These are phyloP conservation scores for Venturia effusa DNA, from an alignment of 2,329 filamentous ascomycete genomes.

Conservation along the genomic window DNA sequence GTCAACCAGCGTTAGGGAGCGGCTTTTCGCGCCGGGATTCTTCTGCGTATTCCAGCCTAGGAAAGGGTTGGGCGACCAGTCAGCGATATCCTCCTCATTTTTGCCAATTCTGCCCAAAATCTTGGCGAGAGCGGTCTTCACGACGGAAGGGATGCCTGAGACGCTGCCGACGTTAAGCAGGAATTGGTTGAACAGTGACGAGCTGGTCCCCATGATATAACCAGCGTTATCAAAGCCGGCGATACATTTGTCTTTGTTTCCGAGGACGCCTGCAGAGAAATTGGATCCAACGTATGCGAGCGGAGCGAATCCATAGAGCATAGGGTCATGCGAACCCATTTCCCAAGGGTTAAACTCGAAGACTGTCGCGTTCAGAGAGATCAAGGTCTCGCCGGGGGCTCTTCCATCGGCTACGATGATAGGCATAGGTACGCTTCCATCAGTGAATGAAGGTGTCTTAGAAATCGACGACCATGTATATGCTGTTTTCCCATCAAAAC, in stretches of 20 bases:
- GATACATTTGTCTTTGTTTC: constrained; percentile 50
- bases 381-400: constrained; percentile 46
- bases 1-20: constrained; percentile 60
- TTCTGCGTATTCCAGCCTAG: constrained; percentile 48
- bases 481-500: constrained; percentile 19
- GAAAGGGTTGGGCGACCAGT: constrained; percentile 69
- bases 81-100: constrained; percentile 60
- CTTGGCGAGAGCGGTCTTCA: constrained; percentile 40
- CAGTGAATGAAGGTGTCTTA: constrained; percentile 48
- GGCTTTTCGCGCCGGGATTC: constrained; percentile 44
- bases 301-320: constrained; percentile 59
- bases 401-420: constrained; percentile 62
- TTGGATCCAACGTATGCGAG: constrained; percentile 62
- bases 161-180: constrained; percentile 52
- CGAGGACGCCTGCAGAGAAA: constrained; percentile 52
- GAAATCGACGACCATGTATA: constrained; percentile 79
- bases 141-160: constrained; percentile 35
- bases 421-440: constrained; percentile 58
- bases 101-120: constrained; percentile 47
- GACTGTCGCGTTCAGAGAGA: constrained; percentile 63
- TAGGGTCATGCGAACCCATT: constrained; percentile 66
- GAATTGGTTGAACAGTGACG: constrained; percentile 72
- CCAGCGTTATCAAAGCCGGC: constrained; percentile 73
- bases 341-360: constrained; percentile 74
- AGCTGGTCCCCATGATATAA: constrained; percentile 78